Evolutionary conservation across 1,139 yeast genomes (phyloP), one percentile per base, ranked within the genome.

Genomic region (Debaryomycetaceae sp.): DNA sequence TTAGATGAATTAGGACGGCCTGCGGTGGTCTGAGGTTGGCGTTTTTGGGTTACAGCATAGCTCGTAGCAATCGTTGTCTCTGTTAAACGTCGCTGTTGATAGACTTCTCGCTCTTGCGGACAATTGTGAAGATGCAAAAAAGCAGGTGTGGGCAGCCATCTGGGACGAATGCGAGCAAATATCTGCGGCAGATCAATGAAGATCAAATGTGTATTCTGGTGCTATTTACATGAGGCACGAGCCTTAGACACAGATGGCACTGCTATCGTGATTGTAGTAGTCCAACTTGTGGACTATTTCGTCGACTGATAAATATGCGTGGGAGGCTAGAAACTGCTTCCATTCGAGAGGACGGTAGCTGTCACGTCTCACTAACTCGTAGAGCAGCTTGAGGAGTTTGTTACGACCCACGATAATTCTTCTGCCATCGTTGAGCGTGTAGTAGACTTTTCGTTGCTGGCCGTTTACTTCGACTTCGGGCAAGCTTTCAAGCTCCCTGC

Each of bases 381-480:
- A 83, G 54, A 86, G 71, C 43, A 64, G 68, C 38, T 73, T 66
- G 50, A 87, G 64, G 40, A 89, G 68, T 57, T 73, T 79, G 58
- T 87, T 76, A 63, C 81, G 81, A 38, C 93, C 91, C 34, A 78
- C 83, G 6, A 68, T 69, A 48, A 87, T 62, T 51, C 74, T 66
- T 51, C 77, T 64, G 37, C 80, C 77, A 39, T 67, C 66, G 41
- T 72, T 68, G 43, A 78, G 80, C 39, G 76, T 65, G 62, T 72
- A 80, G 57, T 68, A 83, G 4, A 85, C 76, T 36, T 76, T 78
- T 7, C 34, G 39, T 23, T 24, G 7, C 14, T 60, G 59, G 24
- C 80, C 80, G 47, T 64, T 65, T 4, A 57, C 56, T 9, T 59
- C 59, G 9, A 66, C 63, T 23, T 49, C 41, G 34, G 66, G 61